phyloP scores from a whole-genome alignment of 495 filamentous ascomycete species.

The Neurospora sp. region DNA sequence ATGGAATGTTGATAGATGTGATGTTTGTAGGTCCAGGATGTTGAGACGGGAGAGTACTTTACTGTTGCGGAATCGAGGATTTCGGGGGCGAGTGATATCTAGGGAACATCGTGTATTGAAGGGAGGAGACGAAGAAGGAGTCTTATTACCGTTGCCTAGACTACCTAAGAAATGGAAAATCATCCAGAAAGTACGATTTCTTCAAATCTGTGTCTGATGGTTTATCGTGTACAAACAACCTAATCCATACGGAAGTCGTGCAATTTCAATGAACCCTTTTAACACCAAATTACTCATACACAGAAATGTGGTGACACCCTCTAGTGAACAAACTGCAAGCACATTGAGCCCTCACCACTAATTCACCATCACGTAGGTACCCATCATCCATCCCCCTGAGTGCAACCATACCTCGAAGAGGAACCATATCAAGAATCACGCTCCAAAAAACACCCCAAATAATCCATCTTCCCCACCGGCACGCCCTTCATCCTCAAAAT shows the following conservation, averaged over 20 bases:
- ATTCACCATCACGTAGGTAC: neutral
- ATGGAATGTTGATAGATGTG: no score
- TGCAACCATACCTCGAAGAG: neutral
- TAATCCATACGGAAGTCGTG: neutral
- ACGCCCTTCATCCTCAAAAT: constrained; percentile 49
- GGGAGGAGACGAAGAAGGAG: neutral
- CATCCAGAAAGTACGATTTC: neutral
- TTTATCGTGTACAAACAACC: neutral
- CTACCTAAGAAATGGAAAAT: neutral
- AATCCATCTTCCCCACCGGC: constrained; percentile 47
- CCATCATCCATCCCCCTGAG: neutral
- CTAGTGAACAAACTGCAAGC: neutral
- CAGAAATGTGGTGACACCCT: neutral
- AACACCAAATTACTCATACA: neutral
- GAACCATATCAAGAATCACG: neutral
- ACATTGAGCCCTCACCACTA: neutral
- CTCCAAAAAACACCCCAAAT: constrained; percentile 22
- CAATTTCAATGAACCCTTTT: neutral
- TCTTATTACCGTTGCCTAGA: neutral
- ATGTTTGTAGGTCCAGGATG: neutral
- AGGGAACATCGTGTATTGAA: neutral
- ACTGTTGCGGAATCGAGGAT: neutral
- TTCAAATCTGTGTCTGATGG: neutral
- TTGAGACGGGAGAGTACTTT: neutral
- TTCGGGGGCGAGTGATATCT: neutral